phyloP scores from a whole-genome alignment of 1,139 yeast species.

The Kazachstania sp. region DNA sequence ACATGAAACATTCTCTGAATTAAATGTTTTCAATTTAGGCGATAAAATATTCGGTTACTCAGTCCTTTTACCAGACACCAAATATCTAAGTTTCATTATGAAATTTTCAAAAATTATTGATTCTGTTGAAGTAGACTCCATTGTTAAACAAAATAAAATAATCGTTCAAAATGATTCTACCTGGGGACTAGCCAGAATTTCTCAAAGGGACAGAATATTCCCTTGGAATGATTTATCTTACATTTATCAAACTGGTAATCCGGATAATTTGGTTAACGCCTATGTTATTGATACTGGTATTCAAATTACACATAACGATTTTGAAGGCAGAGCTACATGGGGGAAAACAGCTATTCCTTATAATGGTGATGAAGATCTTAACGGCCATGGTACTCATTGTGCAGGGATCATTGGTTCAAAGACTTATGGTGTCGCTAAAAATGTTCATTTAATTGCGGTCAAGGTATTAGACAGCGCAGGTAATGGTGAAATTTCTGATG shows the following conservation, averaged over 20 bases:
- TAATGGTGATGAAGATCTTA: conserved; percentile 78
- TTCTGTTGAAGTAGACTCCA: conserved; percentile 6
- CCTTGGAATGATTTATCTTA: conserved; percentile 39
- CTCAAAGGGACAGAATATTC: conserved; percentile 58
- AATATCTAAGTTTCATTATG: background rate
- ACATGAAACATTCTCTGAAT: background rate
- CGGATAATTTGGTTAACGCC: conserved; percentile 40
- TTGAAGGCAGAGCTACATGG: conserved; percentile 90
- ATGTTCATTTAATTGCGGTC: conserved; percentile 66
- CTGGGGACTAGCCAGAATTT: conserved; percentile 90
- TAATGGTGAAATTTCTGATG: conserved; percentile 73
- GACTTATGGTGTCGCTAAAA: conserved; percentile 71
- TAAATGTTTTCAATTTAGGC: conserved; percentile 1
- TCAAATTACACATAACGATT: conserved; percentile 69
- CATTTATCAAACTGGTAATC: conserved; percentile 65
- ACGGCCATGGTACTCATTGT: conserved; percentile 87
- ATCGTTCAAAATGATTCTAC: conserved; percentile 65
- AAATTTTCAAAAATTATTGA: conserved; percentile 1
- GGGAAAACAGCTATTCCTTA: conserved; percentile 83
- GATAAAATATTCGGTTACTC: conserved; percentile 3
- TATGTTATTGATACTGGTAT: conserved; percentile 87
- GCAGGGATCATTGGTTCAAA: conserved; percentile 77
- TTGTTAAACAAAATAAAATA: background rate
- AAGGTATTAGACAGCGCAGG: conserved; percentile 72
- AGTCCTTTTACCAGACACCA: background rate